A percentile compares a stretch with the other conserved stretches of the same genome.
phyloP scores from a whole-genome alignment of 352 stramenopile species.

The Blastocystis sp. region DNA sequence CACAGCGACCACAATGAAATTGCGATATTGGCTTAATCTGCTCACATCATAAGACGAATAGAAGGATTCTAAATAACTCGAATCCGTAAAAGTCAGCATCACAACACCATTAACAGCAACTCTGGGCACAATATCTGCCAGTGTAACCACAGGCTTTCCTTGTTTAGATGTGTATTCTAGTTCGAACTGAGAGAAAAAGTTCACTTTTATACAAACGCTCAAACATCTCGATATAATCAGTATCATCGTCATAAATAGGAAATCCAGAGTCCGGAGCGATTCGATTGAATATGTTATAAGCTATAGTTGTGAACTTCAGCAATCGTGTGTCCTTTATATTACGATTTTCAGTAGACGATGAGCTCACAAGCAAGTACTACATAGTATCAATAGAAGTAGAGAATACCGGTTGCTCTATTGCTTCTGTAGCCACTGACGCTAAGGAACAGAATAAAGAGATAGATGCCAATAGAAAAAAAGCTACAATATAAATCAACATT shows the following conservation, averaged over 20 bases:
- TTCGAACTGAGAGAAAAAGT: neutral
- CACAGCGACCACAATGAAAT: constrained; percentile 31
- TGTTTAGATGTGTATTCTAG: neutral
- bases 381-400: neutral
- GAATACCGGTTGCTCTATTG: neutral
- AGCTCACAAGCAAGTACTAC: neutral
- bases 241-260: neutral
- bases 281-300: neutral
- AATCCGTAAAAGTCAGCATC: constrained; percentile 51
- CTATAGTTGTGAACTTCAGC: neutral
- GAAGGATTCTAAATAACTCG: constrained; percentile 29
- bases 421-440: neutral
- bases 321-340: neutral
- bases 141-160: neutral
- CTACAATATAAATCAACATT: neutral
- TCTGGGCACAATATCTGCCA: neutral
- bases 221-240: neutral
- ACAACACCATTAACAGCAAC: neutral
- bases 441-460: neutral
- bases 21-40: neutral
- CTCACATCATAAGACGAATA: constrained; percentile 23
- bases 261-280: neutral
- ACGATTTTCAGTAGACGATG: neutral
- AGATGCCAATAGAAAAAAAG: neutral
- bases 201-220: neutral